Evolutionary conservation across 352 stramenopile genomes (phyloP).

Genomic region (Globisporangium rhizosaccharum): DNA sequence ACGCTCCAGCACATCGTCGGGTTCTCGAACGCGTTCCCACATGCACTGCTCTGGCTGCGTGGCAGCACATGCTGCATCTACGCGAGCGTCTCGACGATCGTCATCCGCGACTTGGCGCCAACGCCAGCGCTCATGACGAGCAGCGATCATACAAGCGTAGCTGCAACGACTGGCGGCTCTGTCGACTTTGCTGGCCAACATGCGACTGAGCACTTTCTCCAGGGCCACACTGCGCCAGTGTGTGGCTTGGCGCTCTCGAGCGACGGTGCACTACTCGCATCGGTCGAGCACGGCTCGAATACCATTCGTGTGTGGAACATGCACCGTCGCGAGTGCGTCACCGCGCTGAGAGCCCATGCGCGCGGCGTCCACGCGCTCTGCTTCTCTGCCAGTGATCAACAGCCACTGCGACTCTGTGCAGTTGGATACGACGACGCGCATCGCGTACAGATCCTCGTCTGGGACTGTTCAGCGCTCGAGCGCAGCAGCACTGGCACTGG

Average conservation of each 20-base stretch:
- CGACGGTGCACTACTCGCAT: conserved; percentile 38
- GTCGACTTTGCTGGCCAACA: neutral
- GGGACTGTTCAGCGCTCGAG: conserved; percentile 38
- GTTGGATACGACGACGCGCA: conserved; percentile 59
- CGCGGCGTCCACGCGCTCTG: conserved; percentile 41
- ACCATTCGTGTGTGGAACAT: conserved; percentile 59
- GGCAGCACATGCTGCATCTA: conserved; percentile 47
- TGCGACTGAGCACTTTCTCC: conserved; percentile 29
- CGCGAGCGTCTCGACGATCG: conserved; percentile 55
- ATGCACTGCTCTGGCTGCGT: conserved; percentile 45
- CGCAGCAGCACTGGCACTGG: neutral
- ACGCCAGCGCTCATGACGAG: neutral
- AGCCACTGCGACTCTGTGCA: conserved; percentile 35
- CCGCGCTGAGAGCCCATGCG: conserved; percentile 40
- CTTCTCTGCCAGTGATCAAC: conserved; percentile 30
- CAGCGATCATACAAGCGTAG: neutral
- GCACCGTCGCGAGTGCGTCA: conserved; percentile 28
- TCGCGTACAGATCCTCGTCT: conserved; percentile 74
- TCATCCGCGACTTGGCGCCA: conserved; percentile 35
- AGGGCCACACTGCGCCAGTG: conserved; percentile 29
- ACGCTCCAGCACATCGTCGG: conserved; percentile 53
- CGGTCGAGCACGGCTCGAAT: conserved; percentile 21
- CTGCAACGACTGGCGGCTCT: conserved; percentile 5
- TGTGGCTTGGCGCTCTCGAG: conserved; percentile 35
- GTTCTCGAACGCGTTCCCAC: conserved; percentile 45